phyloP scores from a whole-genome alignment of 345 rosid genomes.

The Angophora floribunda region DNA sequence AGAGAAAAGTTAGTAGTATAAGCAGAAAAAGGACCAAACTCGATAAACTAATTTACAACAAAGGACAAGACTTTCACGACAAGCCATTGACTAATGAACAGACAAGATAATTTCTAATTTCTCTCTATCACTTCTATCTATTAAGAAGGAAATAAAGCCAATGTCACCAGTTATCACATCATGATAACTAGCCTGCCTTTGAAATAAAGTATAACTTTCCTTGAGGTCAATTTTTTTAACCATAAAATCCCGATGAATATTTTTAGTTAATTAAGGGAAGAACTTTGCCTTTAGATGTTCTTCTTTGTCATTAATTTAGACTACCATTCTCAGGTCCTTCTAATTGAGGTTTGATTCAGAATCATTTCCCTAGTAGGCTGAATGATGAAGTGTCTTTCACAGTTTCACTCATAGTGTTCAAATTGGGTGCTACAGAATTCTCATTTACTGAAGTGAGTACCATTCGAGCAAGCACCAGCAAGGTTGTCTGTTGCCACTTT shows the following conservation, averaged over 20 bases:
- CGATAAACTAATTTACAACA: background rate
- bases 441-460: conserved; percentile 23
- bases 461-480: conserved; percentile 71
- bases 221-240: background rate
- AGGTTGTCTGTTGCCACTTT: conserved; percentile 84
- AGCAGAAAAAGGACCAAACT: background rate
- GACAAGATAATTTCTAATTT: background rate
- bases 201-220: background rate
- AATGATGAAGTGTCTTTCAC: background rate
- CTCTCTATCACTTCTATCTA: background rate
- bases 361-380: background rate
- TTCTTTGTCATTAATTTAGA: background rate
- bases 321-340: background rate
- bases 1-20: background rate
- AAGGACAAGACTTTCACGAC: background rate
- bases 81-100: background rate
- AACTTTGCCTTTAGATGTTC: background rate
- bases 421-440: conserved; percentile 2
- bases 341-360: background rate
- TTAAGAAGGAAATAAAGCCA: background rate
- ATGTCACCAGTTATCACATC: background rate
- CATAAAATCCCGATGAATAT: background rate
- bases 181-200: background rate
- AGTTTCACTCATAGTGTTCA: background rate
- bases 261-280: background rate